Conservation (phyloP, 306 rosid genomes). For the Glycine tomentella region DNA sequence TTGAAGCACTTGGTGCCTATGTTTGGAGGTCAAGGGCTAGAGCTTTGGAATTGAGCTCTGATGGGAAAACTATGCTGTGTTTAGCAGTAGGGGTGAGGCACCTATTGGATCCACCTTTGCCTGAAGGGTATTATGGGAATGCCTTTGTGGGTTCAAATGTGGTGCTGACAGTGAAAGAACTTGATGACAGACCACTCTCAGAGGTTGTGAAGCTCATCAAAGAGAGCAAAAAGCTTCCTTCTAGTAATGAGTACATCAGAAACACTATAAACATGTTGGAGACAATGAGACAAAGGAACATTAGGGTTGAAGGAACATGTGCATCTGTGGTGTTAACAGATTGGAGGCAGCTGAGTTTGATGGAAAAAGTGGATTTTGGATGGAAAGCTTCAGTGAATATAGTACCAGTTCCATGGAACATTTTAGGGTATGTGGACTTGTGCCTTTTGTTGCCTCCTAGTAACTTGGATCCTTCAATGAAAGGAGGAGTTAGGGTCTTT, state of each 20-base stretch:
- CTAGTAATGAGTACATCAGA: slow-evolving; percentile 43
- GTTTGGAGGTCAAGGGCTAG: slow-evolving; percentile 64
- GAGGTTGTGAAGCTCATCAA: slow-evolving; percentile 60
- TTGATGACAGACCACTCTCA: slow-evolving; percentile 51
- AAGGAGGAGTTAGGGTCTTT: slow-evolving; percentile 63
- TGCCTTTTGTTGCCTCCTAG: slow-evolving; percentile 62
- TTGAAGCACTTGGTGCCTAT: slow-evolving; percentile 63
- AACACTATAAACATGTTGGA: slow-evolving; percentile 46
- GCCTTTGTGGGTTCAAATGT: slow-evolving; percentile 52
- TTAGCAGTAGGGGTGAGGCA: slow-evolving; percentile 59
- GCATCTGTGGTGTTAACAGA: slow-evolving; percentile 57
- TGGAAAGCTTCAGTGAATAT: slow-evolving; percentile 56
- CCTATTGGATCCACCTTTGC: slow-evolving; percentile 56
- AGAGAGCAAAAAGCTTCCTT: slow-evolving; percentile 49
- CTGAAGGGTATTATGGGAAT: slow-evolving; percentile 69
- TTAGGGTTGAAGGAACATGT: slow-evolving; percentile 47
- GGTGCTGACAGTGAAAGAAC: slow-evolving; percentile 56
- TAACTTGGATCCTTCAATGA: slow-evolving; percentile 54
- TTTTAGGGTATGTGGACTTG: slow-evolving; percentile 58
- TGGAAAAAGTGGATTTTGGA: slow-evolving; percentile 63
- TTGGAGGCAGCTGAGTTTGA: slow-evolving; percentile 64
- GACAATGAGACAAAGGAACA: slow-evolving; percentile 33
- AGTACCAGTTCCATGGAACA: slow-evolving; percentile 56
- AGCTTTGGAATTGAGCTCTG: slow-evolving; percentile 52
- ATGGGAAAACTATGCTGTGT: slow-evolving; percentile 53